Conservation (phyloP, 805 yeast species). For the Candida corydali region DNA sequence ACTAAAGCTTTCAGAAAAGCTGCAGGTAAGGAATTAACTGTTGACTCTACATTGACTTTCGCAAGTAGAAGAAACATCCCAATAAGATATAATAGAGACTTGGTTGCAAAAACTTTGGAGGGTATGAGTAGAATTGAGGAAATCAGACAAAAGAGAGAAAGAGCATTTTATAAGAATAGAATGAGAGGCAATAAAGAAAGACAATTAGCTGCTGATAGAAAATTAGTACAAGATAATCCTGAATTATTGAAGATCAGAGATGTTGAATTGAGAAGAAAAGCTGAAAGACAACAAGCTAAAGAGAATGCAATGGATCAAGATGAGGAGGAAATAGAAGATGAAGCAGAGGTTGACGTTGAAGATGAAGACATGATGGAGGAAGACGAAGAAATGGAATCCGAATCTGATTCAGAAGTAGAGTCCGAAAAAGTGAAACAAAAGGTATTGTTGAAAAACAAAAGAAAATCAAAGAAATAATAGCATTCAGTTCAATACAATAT, state of each 20-base stretch:
- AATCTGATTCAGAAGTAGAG: slow-evolving; percentile 42
- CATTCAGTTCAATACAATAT: neutral
- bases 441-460: slow-evolving; percentile 48
- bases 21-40: slow-evolving; percentile 97
- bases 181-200: slow-evolving; percentile 95
- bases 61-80: slow-evolving; percentile 98
- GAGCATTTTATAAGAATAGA: slow-evolving; percentile 98
- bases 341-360: slow-evolving; percentile 42
- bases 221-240: slow-evolving; percentile 84
- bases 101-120: slow-evolving; percentile 87
- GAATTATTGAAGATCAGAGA: slow-evolving; percentile 89
- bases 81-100: slow-evolving; percentile 94
- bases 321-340: slow-evolving; percentile 30
- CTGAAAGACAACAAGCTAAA: slow-evolving; percentile 65
- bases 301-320: slow-evolving; percentile 45
- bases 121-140: slow-evolving; percentile 96
- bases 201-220: slow-evolving; percentile 79
- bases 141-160: slow-evolving; percentile 92
- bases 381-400: slow-evolving; percentile 41
- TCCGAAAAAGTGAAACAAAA: slow-evolving; percentile 58
- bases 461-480: neutral
- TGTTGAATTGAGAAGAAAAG: slow-evolving; percentile 76
- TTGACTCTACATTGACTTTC: slow-evolving; percentile 92
- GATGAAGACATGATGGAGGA: slow-evolving; percentile 37
- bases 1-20: slow-evolving; percentile 98